Percentiles rank a stretch among this genome's conserved stretches.
Conservation (phyloP, 352 stramenopile species). For the Pythium aristosporum region DNA sequence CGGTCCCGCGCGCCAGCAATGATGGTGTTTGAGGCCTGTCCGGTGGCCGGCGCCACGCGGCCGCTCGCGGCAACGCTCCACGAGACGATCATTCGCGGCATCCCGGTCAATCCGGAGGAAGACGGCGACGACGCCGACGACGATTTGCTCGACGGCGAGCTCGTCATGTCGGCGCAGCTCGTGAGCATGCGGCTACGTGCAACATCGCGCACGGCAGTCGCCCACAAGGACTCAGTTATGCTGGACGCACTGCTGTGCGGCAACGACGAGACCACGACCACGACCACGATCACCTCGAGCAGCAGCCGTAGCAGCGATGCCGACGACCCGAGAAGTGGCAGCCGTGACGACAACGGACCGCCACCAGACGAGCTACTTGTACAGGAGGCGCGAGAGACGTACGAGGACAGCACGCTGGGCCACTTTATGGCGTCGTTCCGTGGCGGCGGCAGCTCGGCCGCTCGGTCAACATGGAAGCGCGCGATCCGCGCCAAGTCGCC, state of each 20-base stretch:
- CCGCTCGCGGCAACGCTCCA: background rate
- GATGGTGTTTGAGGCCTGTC: constrained; percentile 42
- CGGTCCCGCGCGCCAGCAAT: constrained; percentile 33
- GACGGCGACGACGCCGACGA: constrained; percentile 6
- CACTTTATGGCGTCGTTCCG: constrained; percentile 21
- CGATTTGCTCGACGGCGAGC: constrained; percentile 11
- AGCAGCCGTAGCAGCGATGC: constrained; percentile 1
- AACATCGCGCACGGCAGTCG: constrained; percentile 14
- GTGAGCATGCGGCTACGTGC: constrained; percentile 11
- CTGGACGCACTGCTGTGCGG: constrained; percentile 33
- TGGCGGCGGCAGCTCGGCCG: constrained; percentile 2
- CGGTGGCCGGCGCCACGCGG: background rate
- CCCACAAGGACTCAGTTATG: constrained; percentile 32
- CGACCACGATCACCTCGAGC: background rate
- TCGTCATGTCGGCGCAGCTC: constrained; percentile 9
- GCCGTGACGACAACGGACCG: constrained; percentile 9
- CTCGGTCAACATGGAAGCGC: constrained; percentile 8
- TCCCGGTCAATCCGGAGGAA: constrained; percentile 6
- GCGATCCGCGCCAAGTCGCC: constrained; percentile 23
- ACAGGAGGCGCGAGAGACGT: constrained; percentile 30
- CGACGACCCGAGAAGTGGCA: background rate
- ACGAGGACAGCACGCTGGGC: constrained; percentile 30
- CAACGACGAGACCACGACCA: constrained; percentile 12
- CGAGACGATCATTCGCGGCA: background rate
- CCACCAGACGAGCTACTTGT: constrained; percentile 28